Conservation (phyloP, 176 grass and related monocot species). For the Oryza coarctata region DNA sequence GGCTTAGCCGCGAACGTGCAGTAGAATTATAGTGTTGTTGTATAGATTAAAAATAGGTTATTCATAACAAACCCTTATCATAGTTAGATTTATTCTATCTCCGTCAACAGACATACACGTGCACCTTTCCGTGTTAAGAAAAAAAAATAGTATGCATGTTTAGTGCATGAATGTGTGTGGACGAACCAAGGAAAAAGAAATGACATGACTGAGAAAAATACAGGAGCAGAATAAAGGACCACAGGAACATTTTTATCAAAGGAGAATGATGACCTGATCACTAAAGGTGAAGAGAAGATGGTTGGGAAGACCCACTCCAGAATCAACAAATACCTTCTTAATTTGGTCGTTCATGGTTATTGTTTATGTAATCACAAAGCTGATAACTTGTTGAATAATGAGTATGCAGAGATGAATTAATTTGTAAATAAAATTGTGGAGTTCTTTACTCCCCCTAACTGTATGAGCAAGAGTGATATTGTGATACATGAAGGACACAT, state of each 20-base stretch:
- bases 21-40: too few species aligned
- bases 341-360: background rate
- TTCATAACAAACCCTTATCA: too few species aligned
- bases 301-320: too few species aligned
- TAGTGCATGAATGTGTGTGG: background rate
- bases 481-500: too few species aligned
- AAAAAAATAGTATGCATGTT: background rate
- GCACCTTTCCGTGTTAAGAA: too few species aligned
- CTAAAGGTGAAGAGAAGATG: background rate
- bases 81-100: too few species aligned
- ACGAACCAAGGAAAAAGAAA: background rate
- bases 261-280: background rate
- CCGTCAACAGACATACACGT: too few species aligned
- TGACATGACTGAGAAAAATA: background rate
- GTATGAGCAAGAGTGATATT: too few species aligned
- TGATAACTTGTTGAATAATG: background rate
- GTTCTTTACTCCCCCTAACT: too few species aligned
- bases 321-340: background rate
- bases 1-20: too few species aligned
- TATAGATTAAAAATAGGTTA: too few species aligned
- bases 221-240: slow-evolving; percentile 26
- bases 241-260: background rate
- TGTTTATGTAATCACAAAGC: background rate
- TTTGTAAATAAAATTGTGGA: too few species aligned
- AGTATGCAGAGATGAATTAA: background rate